Conservation (phyloP, 495 filamentous ascomycete species). For the Podospora fimiseda region DNA sequence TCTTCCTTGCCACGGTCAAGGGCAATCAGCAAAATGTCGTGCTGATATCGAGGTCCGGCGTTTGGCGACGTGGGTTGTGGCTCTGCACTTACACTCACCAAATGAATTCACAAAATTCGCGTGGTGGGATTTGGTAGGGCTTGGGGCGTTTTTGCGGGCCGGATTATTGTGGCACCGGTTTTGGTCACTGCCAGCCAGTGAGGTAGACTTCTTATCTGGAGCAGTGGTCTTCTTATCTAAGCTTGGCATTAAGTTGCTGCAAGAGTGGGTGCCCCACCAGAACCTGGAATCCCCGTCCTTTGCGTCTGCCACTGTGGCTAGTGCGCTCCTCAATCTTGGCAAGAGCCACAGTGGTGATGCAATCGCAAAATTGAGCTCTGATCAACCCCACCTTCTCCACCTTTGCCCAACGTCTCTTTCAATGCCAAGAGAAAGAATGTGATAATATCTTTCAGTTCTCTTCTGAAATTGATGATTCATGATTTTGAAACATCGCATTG, state of each 20-base stretch:
- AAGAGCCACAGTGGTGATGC: background rate
- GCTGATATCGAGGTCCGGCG: constrained; percentile 31
- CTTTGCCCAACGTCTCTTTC: background rate
- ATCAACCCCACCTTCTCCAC: no score
- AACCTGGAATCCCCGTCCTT: no score
- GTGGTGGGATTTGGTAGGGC: constrained; percentile 30
- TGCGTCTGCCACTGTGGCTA: background rate
- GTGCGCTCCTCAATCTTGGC: background rate
- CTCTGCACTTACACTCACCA: constrained; percentile 26
- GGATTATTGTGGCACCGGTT: constrained; percentile 23
- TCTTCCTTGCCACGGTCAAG: constrained; percentile 25
- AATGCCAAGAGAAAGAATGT: background rate
- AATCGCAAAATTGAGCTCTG: no score
- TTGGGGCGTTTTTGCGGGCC: constrained; percentile 21
- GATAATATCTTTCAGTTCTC: background rate
- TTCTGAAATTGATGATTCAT: background rate
- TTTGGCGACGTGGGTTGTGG: constrained; percentile 35
- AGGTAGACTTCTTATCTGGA: no score
- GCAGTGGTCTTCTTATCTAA: background rate
- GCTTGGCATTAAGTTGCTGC: constrained; percentile 8
- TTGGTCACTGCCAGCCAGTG: background rate
- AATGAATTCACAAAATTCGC: constrained; percentile 33
- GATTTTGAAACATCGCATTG: background rate
- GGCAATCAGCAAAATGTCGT: constrained; percentile 32
- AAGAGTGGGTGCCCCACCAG: no score